A percentile compares a stretch with the other conserved stretches of the same genome.
phyloP scores from a whole-genome alignment of 768 basidiomycete genomes.

The Tricholoma flavovirens region DNA sequence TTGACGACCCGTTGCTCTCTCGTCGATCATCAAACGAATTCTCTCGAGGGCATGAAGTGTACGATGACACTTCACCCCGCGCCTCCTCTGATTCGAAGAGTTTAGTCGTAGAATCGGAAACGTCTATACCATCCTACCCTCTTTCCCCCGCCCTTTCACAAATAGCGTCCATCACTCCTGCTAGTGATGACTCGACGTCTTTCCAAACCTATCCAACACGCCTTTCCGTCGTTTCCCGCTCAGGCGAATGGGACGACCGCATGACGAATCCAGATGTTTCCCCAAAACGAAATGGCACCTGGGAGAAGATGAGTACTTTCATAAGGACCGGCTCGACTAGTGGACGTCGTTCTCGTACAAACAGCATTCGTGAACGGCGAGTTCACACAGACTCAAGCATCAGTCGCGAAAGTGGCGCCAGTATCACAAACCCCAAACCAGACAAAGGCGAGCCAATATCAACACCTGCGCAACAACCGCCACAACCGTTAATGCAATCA shows the following conservation, averaged over 20 bases:
- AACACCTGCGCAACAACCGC: conserved; percentile 30
- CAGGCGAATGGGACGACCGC: conserved; percentile 45
- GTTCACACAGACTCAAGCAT: conserved; percentile 68
- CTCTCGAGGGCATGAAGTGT: conserved; percentile 33
- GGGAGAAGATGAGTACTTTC: conserved; percentile 69
- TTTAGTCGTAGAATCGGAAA: conserved; percentile 58
- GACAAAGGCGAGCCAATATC: conserved; percentile 43
- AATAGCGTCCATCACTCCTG: conserved; percentile 31
- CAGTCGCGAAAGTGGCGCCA: conserved; percentile 72
- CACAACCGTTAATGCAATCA: conserved; percentile 43
- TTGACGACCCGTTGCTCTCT: conserved; percentile 47
- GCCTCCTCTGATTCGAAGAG: conserved; percentile 56
- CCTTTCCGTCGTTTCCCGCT: conserved; percentile 60
- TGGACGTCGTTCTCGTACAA: conserved; percentile 75
- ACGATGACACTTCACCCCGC: conserved; percentile 49
- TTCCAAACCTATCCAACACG: conserved; percentile 55
- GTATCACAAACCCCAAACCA: conserved; percentile 55
- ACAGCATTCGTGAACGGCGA: conserved; percentile 67
- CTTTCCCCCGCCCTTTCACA: conserved; percentile 45
- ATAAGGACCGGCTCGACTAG: conserved; percentile 57
- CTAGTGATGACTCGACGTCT: conserved; percentile 44
- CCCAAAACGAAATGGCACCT: conserved; percentile 54
- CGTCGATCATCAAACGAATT: conserved; percentile 45
- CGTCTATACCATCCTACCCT: conserved; percentile 40
- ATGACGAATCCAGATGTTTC: conserved; percentile 35